These are phyloP conservation scores for Quercus tomentella DNA, from an alignment of 331 rosid genomes.

Conservation along the genomic window DNA sequence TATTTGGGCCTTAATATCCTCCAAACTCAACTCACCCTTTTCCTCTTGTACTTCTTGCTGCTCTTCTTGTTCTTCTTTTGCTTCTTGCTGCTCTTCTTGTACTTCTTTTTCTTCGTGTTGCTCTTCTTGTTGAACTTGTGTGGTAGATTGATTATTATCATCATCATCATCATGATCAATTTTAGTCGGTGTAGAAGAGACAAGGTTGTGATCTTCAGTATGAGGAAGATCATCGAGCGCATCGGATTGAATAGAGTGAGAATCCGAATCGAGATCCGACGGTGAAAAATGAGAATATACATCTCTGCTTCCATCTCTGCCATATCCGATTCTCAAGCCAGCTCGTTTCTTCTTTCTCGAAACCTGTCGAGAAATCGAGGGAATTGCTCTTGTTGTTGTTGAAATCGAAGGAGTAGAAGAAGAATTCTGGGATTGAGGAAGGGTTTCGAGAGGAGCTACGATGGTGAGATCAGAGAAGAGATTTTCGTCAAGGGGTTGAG, in stretches of 20 bases:
- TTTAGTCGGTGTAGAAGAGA: too few species aligned
- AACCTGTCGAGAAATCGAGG: constrained; percentile 21
- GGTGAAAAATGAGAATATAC: not conserved
- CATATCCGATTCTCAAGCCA: constrained; percentile 66
- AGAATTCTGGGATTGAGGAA: constrained; percentile 9
- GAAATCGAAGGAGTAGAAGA: not conserved
- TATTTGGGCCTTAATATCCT: constrained; percentile 38
- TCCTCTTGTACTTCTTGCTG: not conserved
- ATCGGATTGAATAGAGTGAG: too few species aligned
- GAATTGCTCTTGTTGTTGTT: not conserved
- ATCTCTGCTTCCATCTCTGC: constrained; percentile 24
- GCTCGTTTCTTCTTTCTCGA: constrained; percentile 59
- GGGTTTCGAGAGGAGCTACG: constrained; percentile 32
- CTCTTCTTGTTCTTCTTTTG: not conserved
- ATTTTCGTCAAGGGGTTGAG: constrained; percentile 74
- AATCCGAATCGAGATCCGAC: not conserved
- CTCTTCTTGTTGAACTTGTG: not conserved
- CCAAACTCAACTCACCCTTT: constrained; percentile 31
- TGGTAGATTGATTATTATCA: not conserved
- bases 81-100: too few species aligned
- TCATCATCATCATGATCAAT: not conserved
- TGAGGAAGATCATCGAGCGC: too few species aligned
- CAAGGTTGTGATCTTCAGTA: too few species aligned
- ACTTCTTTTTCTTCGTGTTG: not conserved
- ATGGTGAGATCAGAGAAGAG: constrained; percentile 79